Conservation (phyloP, 768 basidiomycete species). For the Xerocomellus amylosporus region DNA sequence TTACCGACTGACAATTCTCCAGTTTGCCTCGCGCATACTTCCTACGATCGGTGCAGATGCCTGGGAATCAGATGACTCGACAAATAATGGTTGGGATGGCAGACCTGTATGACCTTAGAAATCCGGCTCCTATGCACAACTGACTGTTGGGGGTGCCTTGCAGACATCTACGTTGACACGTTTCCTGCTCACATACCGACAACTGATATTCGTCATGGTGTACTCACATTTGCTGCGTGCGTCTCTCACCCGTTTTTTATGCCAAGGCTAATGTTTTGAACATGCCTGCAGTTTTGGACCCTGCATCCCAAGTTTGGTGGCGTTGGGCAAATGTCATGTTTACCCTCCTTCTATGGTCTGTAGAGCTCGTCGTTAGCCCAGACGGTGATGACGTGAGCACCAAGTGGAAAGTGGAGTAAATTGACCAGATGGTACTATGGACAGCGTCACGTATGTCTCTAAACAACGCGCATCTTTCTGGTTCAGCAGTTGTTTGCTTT, state of each 20-base stretch:
- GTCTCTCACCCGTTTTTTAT: slow-evolving; percentile 28
- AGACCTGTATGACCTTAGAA: slow-evolving; percentile 53
- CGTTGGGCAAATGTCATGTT: slow-evolving; percentile 90
- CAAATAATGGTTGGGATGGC: slow-evolving; percentile 62
- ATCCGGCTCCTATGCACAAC: neutral
- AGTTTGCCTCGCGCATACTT: slow-evolving; percentile 77
- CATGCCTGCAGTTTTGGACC: slow-evolving; percentile 64
- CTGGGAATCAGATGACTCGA: slow-evolving; percentile 68
- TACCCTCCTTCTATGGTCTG: slow-evolving; percentile 77
- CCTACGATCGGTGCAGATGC: slow-evolving; percentile 81
- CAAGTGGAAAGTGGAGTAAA: slow-evolving; percentile 73
- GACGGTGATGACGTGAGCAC: slow-evolving; percentile 66
- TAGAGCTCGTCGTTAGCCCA: slow-evolving; percentile 77
- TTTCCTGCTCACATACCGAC: slow-evolving; percentile 76
- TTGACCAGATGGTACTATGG: slow-evolving; percentile 8
- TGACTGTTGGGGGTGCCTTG: slow-evolving; percentile 7
- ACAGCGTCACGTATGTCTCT: slow-evolving; percentile 4
- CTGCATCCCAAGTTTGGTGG: slow-evolving; percentile 93
- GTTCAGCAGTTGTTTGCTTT: slow-evolving; percentile 51
- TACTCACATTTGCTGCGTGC: slow-evolving; percentile 82
- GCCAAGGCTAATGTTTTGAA: neutral
- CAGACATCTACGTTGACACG: slow-evolving; percentile 77
- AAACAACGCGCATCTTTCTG: slow-evolving; percentile 1
- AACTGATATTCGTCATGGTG: slow-evolving; percentile 80
- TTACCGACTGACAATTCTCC: slow-evolving; percentile 78